Conservation (phyloP, 2,329 filamentous ascomycete genomes). For the Ophiocordyceps sinensis region DNA sequence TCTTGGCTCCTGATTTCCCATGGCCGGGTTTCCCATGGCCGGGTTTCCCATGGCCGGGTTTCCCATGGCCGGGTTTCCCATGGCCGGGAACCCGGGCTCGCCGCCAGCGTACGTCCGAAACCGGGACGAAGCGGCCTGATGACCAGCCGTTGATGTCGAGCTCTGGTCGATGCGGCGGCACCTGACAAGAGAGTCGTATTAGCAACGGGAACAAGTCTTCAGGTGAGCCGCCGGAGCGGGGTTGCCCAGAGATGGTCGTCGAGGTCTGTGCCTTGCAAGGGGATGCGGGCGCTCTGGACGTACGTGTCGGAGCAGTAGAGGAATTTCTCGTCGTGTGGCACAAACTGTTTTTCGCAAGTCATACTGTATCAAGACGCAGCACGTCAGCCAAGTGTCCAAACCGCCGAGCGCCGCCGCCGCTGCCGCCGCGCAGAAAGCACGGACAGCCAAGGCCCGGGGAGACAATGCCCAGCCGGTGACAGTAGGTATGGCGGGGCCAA, state of each 20-base stretch:
- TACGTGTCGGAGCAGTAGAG: constrained; percentile 51
- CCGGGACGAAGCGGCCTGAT: neutral
- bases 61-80: constrained; percentile 7
- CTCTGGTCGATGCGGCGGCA: constrained; percentile 40
- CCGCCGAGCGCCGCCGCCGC: too few relatives aligned
- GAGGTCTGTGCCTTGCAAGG: too few relatives aligned
- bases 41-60: constrained; percentile 7
- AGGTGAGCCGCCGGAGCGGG: too few relatives aligned
- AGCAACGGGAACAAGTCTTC: neutral
- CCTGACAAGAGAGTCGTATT: constrained; percentile 16
- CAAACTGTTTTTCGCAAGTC: constrained; percentile 53
- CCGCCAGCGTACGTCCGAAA: neutral
- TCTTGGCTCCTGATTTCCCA: constrained; percentile 29
- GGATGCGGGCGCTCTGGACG: constrained; percentile 17
- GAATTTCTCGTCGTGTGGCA: constrained; percentile 39
- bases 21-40: too few relatives aligned
- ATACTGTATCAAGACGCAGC: constrained; percentile 28
- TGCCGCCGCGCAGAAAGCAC: too few relatives aligned
- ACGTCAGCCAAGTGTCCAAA: neutral
- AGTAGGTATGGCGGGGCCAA: neutral
- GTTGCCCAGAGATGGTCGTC: too few relatives aligned
- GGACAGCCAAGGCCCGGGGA: neutral
- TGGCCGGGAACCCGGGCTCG: neutral
- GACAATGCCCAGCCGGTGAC: constrained; percentile 4
- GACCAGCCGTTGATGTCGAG: constrained; percentile 9